A percentile compares a stretch with the other conserved stretches of the same genome.
phyloP scores from a whole-genome alignment of 148 eudicot species.

The Nyssa sinensis region DNA sequence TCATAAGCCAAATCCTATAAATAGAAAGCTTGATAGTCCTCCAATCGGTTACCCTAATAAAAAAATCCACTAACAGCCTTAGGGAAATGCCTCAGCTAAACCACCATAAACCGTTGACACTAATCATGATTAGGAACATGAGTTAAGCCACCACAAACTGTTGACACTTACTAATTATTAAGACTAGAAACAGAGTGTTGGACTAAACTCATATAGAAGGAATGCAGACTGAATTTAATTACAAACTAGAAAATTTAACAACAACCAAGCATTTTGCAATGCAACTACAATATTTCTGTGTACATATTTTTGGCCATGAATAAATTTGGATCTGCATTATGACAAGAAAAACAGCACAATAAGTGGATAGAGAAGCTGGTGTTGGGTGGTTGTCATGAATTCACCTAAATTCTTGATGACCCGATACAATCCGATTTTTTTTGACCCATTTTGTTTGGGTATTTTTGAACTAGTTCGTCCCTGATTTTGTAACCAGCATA shows the following conservation, averaged over 20 bases:
- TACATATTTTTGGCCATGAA: not conserved
- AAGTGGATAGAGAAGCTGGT: not conserved
- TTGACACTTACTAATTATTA: no score
- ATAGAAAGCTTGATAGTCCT: not conserved
- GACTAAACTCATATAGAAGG: no score
- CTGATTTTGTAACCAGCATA: no score
- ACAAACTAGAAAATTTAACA: not conserved
- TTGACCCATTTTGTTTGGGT: no score
- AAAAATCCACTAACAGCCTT: not conserved
- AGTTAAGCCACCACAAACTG: no score
- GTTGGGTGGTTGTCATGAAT: no score
- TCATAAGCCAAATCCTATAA: not conserved
- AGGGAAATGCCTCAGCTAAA: not conserved
- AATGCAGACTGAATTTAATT: not conserved
- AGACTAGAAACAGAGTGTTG: no score
- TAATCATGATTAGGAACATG: not conserved
- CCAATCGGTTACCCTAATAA: not conserved
- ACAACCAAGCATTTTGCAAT: constrained; percentile 88
- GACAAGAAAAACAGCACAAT: not conserved
- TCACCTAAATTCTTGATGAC: no score
- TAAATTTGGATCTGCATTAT: not conserved
- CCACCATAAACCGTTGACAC: not conserved
- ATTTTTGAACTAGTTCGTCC: no score
- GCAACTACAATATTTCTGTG: constrained; percentile 76
- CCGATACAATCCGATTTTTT: no score